phyloP scores from a whole-genome alignment of 2,329 filamentous ascomycete species.

The Fusarium anthophilum region DNA sequence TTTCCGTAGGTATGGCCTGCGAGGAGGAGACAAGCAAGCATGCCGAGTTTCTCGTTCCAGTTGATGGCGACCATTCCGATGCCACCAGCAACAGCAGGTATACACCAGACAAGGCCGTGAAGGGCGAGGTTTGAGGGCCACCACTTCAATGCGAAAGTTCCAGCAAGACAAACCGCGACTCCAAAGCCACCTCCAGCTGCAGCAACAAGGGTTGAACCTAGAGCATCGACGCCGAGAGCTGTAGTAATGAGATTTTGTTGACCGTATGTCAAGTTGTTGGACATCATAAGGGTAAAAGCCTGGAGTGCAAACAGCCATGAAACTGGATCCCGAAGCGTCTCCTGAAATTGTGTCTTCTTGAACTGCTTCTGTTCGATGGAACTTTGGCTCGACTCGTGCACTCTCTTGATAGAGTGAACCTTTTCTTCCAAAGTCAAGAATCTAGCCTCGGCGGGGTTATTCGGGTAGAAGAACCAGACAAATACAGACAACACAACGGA shows the following conservation, averaged over 20 bases:
- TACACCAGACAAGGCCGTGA: constrained; percentile 42
- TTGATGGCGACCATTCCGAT: constrained; percentile 43
- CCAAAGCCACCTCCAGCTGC: constrained; percentile 50
- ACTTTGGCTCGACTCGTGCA: constrained; percentile 47
- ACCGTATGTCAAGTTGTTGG: constrained; percentile 52
- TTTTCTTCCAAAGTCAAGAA: constrained; percentile 54
- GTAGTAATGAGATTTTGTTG: constrained; percentile 52
- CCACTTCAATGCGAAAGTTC: constrained; percentile 42
- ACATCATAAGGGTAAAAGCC: constrained; percentile 47
- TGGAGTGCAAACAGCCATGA: constrained; percentile 46
- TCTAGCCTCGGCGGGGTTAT: constrained; percentile 49
- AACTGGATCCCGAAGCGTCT: constrained; percentile 44
- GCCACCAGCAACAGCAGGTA: constrained; percentile 40
- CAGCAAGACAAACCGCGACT: constrained; percentile 45
- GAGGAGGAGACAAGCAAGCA: constrained; percentile 42
- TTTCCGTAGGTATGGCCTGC: constrained; percentile 48
- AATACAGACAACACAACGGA: constrained; percentile 47
- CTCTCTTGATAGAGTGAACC: constrained; percentile 49
- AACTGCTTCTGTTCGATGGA: constrained; percentile 51
- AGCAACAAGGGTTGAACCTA: constrained; percentile 52
- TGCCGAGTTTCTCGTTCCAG: constrained; percentile 38
- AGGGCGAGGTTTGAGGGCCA: constrained; percentile 47
- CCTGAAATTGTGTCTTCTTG: constrained; percentile 44
- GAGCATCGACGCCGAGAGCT: constrained; percentile 47
- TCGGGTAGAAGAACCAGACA: constrained; percentile 51